Conservation (phyloP, 1,284 basidiomycete genomes). For the Austroboletus niveus region DNA sequence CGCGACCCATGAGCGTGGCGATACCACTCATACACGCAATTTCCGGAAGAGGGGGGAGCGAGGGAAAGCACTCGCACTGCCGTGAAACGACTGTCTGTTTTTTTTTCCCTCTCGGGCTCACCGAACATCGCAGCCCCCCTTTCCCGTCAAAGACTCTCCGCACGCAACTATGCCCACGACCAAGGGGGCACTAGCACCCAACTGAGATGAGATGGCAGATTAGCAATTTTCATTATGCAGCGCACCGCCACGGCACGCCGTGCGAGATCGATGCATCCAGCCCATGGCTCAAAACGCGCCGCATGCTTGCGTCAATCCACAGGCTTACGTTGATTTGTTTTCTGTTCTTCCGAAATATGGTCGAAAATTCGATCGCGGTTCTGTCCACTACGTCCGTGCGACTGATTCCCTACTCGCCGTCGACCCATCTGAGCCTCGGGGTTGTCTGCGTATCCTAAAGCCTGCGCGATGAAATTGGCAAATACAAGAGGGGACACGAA, state of each 20-base stretch:
- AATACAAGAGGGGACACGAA: conserved; percentile 2
- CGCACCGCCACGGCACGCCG: conserved; percentile 48
- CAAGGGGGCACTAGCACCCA: conserved; percentile 42
- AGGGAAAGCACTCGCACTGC: conserved; percentile 12
- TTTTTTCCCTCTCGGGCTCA: conserved; percentile 1
- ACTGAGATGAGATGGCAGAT: conserved; percentile 29
- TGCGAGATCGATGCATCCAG: conserved; percentile 47
- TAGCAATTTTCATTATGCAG: conserved; percentile 29
- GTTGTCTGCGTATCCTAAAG: conserved; percentile 2
- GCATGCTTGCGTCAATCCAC: conserved; percentile 47
- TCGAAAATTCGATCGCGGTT: not conserved
- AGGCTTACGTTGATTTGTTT: conserved; percentile 23
- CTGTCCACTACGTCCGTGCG: conserved; percentile 10
- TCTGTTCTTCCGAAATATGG: conserved; percentile 23
- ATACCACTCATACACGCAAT: conserved; percentile 20
- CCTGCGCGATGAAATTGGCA: not conserved
- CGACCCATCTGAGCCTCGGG: conserved; percentile 1
- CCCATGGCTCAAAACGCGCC: conserved; percentile 18
- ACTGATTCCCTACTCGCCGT: conserved; percentile 8
- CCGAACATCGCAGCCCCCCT: conserved; percentile 19
- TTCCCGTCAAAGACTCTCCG: conserved; percentile 44
- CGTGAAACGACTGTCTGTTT: conserved; percentile 5
- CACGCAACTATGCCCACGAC: conserved; percentile 54
- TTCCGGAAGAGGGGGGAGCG: conserved; percentile 25
- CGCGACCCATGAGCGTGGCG: not conserved